These are phyloP conservation scores for Marvania coccoides DNA, from an alignment of 139 green algal genomes.

Conservation along the genomic window DNA sequence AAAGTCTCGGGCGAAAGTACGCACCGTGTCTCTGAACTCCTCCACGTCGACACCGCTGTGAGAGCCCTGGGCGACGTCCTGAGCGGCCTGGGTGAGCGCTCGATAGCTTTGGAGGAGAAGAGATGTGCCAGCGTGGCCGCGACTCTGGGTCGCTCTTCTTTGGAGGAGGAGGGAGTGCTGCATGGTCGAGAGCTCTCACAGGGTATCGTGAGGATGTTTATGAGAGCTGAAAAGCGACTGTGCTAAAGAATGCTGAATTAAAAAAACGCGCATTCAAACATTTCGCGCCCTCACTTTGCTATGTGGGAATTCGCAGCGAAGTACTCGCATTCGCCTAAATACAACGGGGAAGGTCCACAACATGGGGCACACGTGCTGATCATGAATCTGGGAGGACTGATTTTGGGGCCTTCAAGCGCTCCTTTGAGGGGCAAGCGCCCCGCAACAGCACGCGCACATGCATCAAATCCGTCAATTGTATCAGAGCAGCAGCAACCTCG, in stretches of 20 bases:
- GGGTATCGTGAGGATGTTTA: neutral
- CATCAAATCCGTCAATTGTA: no score
- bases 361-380: neutral
- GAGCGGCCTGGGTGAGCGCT: neutral
- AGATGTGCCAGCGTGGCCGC: neutral
- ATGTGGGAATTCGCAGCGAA: neutral
- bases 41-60: conserved; percentile 3
- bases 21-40: conserved; percentile 56
- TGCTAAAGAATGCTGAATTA: neutral
- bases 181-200: neutral
- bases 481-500: no score
- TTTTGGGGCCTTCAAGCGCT: no score
- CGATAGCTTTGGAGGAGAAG: neutral
- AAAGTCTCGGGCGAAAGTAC: conserved; percentile 46
- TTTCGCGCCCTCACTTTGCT: neutral
- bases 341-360: neutral
- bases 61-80: neutral
- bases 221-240: neutral
- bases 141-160: neutral
- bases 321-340: neutral
- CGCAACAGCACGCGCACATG: no score
- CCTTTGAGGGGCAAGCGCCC: no score
- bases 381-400: no score
- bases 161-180: neutral
- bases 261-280: neutral